phyloP scores from a whole-genome alignment of 192 early-diverging fungal species.

The Podila minutissima region DNA sequence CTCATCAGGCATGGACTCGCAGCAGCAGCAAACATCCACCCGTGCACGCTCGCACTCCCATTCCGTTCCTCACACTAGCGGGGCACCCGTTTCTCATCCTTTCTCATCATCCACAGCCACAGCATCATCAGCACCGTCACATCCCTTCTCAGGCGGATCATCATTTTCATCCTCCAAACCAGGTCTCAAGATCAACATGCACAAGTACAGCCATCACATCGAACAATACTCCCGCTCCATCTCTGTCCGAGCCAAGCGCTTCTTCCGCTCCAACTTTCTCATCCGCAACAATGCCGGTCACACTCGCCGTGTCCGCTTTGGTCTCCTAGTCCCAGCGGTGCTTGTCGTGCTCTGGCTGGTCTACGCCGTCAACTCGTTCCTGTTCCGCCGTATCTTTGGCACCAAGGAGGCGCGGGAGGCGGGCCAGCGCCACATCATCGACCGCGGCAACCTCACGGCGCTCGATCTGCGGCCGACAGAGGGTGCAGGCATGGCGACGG shows the following conservation, averaged over 20 bases:
- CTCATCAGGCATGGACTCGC: conserved; percentile 1
- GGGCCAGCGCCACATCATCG: conserved; percentile 17
- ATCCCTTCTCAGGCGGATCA: background rate
- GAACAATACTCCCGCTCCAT: conserved; percentile 30
- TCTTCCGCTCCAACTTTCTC: conserved; percentile 20
- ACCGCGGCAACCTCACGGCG: conserved; percentile 39
- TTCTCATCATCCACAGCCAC: background rate
- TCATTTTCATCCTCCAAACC: conserved; percentile 7
- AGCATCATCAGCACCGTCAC: background rate
- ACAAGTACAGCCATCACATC: conserved; percentile 23
- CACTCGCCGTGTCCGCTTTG: conserved; percentile 29
- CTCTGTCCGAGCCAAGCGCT: conserved; percentile 12
- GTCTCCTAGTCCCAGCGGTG: conserved; percentile 21
- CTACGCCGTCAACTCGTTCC: conserved; percentile 11
- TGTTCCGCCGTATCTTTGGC: conserved; percentile 34
- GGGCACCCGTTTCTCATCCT: background rate
- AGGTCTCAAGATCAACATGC: conserved; percentile 22
- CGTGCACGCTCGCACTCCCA: conserved; percentile 32
- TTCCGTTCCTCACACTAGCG: conserved; percentile 5
- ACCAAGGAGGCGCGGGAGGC: background rate
- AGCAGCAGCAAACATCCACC: conserved; percentile 1
- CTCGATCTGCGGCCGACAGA: conserved; percentile 58
- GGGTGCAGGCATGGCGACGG: conserved; percentile 56
- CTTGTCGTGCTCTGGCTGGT: conserved; percentile 9
- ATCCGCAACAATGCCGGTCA: conserved; percentile 22